Conservation (phyloP, 257 asterid species). For the Vinca minor region DNA sequence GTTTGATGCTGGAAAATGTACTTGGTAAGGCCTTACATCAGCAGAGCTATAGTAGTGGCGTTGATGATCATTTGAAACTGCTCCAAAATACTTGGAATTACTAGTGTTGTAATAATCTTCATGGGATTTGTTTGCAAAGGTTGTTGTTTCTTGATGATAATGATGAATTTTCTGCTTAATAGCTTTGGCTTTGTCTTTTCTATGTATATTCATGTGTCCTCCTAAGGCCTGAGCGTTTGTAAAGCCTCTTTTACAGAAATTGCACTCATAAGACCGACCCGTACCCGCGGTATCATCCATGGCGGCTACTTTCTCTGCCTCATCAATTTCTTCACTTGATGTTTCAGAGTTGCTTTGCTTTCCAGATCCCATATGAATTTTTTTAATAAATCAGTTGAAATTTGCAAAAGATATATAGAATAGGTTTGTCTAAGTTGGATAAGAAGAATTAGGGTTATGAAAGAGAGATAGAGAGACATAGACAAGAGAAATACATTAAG, state of each 20-base stretch:
- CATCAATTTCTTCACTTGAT: slow-evolving; percentile 28
- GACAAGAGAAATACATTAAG: slow-evolving; percentile 5
- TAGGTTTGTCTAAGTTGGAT: background rate
- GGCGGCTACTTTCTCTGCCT: too few species aligned
- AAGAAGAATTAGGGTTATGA: slow-evolving; percentile 9
- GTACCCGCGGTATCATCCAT: slow-evolving; percentile 21
- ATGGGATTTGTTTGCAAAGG: slow-evolving; percentile 13
- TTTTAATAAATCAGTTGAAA: background rate
- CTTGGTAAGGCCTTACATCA: too few species aligned
- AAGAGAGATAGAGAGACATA: background rate
- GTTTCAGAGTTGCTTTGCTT: too few species aligned
- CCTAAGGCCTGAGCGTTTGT: slow-evolving; percentile 91
- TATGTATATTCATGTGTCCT: slow-evolving; percentile 88
- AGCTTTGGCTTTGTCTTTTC: slow-evolving; percentile 62
- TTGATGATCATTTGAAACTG: too few species aligned
- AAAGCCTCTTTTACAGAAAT: slow-evolving; percentile 70
- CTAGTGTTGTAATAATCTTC: too few species aligned
- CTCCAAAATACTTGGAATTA: too few species aligned
- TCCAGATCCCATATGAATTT: slow-evolving; percentile 26
- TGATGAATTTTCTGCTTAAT: slow-evolving; percentile 26
- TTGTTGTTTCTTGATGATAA: too few species aligned
- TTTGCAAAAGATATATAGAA: too few species aligned
- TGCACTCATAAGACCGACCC: slow-evolving; percentile 65
- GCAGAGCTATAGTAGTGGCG: too few species aligned
- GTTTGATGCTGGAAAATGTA: slow-evolving; percentile 48